Conservation (phyloP, 179 eudicot species). For the Beta lomatogona region DNA sequence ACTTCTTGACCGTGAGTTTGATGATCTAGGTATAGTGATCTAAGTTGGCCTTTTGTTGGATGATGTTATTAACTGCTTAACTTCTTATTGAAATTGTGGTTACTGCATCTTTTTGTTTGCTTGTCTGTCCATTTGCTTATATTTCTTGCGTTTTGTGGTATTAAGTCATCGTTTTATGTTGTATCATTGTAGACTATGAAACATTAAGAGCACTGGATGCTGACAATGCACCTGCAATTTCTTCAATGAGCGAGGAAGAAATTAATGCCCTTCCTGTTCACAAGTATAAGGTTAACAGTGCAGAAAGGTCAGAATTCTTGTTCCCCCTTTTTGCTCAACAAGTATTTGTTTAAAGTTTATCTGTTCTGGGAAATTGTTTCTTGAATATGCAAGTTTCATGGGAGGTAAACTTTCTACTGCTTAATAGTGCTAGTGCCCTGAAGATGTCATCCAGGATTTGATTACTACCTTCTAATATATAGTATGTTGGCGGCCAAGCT, state of each 20-base stretch:
- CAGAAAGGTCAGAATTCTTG: constrained; percentile 48
- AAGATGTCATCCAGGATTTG: too few relatives aligned
- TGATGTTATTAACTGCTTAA: background rate
- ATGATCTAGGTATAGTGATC: constrained; percentile 64
- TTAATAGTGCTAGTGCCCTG: background rate
- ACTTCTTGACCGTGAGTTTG: constrained; percentile 94
- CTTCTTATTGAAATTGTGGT: background rate
- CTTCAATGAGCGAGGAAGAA: constrained; percentile 91
- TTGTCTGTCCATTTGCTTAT: background rate
- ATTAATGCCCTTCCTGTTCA: constrained; percentile 93
- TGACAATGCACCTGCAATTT: constrained; percentile 69
- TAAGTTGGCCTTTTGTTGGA: background rate
- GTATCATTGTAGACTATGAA: constrained; percentile 70
- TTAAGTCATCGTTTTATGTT: background rate
- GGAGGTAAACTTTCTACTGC: background rate
- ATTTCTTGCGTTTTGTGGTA: background rate
- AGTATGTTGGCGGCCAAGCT: background rate
- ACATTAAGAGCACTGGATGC: constrained; percentile 87
- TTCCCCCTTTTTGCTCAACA: background rate
- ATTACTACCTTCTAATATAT: background rate
- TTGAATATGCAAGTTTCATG: background rate
- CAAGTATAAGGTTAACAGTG: constrained; percentile 59
- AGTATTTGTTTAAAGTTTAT: background rate
- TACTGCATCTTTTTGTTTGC: background rate
- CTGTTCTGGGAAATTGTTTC: background rate